These are phyloP conservation scores for Tripterygium wilfordii DNA, from an alignment of 177 flowering plant genomes.

Conservation along the genomic window DNA sequence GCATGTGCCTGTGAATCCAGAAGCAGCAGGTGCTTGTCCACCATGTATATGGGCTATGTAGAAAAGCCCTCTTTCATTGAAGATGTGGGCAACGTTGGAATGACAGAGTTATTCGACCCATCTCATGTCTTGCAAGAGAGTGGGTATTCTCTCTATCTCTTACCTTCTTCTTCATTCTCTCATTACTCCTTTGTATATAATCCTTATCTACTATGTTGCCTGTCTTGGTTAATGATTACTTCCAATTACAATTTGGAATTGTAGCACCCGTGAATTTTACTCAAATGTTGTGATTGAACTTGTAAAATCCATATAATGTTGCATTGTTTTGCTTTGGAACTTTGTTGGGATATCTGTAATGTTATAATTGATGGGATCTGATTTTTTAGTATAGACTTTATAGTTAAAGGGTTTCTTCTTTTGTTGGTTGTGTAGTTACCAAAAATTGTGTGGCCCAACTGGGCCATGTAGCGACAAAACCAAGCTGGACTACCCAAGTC, in stretches of 20 bases:
- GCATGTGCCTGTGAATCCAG: no score
- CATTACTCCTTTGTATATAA: neutral
- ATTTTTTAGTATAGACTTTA: no score
- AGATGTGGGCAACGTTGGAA: conserved; percentile 95
- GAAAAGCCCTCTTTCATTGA: conserved; percentile 92
- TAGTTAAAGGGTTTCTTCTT: no score
- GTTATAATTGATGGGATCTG: neutral
- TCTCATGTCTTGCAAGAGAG: conserved; percentile 58
- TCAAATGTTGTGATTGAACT: conserved; percentile 5
- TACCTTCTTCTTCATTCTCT: neutral
- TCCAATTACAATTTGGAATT: neutral
- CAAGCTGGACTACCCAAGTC: no score
- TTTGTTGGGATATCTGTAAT: neutral
- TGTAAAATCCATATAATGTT: neutral
- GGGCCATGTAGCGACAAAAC: no score
- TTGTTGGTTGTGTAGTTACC: no score
- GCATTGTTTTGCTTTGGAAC: neutral
- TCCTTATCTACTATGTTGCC: neutral
- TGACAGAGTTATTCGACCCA: conserved; percentile 81
- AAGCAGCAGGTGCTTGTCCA: no score
- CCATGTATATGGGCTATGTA: conserved; percentile 95
- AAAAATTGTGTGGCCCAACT: no score
- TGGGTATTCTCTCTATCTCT: conserved; percentile 13
- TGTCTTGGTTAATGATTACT: neutral
- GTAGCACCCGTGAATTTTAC: neutral